Conservation (phyloP, 1,139 yeast species). For the Suhomyces atakaporum region DNA sequence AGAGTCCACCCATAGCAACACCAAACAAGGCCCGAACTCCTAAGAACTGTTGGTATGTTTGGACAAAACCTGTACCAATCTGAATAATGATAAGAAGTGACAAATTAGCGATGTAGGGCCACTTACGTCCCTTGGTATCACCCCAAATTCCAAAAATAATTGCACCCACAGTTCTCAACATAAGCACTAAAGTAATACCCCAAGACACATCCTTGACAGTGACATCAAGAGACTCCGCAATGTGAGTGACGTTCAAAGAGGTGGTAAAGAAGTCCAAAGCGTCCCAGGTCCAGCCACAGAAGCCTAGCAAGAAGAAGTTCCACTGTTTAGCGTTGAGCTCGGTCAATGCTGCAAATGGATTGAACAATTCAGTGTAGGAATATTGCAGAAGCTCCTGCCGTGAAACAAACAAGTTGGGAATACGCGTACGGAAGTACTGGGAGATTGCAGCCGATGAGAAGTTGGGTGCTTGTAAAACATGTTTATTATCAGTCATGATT, state of each 20-base stretch:
- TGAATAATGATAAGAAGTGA: constrained; percentile 35
- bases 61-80: constrained; percentile 44
- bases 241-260: constrained; percentile 33
- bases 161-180: constrained; percentile 49
- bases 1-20: constrained; percentile 47
- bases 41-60: constrained; percentile 39
- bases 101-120: constrained; percentile 39
- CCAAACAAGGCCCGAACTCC: constrained; percentile 46
- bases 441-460: constrained; percentile 29
- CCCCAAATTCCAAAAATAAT: constrained; percentile 40
- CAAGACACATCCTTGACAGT: constrained; percentile 37
- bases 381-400: constrained; percentile 31
- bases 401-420: constrained; percentile 35
- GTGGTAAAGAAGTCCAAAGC: constrained; percentile 46
- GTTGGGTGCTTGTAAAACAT: constrained; percentile 35
- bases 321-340: constrained; percentile 36
- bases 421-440: constrained; percentile 31
- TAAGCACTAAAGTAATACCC: constrained; percentile 48
- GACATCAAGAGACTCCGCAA: constrained; percentile 31
- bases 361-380: constrained; percentile 31
- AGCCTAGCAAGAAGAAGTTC: constrained; percentile 36
- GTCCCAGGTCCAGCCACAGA: constrained; percentile 47
- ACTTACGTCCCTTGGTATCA: constrained; percentile 40
- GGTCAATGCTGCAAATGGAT: constrained; percentile 36
- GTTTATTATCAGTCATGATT: no score